Evolutionary conservation across 1,284 basidiomycete species (phyloP).

Genomic region (Tremellales sp.): DNA sequence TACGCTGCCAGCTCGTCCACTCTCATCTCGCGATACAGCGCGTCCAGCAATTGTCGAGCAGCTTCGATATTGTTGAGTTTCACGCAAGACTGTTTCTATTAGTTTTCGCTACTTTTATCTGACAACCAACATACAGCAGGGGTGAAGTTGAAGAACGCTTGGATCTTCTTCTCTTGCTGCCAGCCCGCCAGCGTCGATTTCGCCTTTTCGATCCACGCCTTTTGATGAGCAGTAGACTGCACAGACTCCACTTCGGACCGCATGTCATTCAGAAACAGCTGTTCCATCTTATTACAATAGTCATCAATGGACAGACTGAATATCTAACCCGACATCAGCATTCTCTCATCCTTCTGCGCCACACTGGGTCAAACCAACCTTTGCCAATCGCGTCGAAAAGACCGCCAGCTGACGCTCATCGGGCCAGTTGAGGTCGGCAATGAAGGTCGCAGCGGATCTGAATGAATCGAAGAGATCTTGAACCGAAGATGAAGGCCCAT

Average conservation of each 20-base stretch:
- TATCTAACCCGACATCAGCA: slow-evolving; percentile 47
- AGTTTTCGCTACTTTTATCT: slow-evolving; percentile 1
- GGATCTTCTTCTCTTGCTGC: slow-evolving; percentile 73
- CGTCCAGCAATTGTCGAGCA: slow-evolving; percentile 83
- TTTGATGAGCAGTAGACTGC: slow-evolving; percentile 59
- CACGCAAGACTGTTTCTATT: slow-evolving; percentile 68
- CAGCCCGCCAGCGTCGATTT: slow-evolving; percentile 65
- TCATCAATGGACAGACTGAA: slow-evolving; percentile 88
- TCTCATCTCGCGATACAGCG: slow-evolving; percentile 86
- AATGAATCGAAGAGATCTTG: slow-evolving; percentile 94
- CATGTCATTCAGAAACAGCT: slow-evolving; percentile 90
- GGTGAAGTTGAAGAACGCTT: slow-evolving; percentile 74
- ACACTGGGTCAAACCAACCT: slow-evolving; percentile 53
- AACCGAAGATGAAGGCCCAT: slow-evolving; percentile 91
- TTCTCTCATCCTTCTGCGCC: not conserved
- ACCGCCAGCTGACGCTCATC: slow-evolving; percentile 82
- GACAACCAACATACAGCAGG: slow-evolving; percentile 53
- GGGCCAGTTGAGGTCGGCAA: slow-evolving; percentile 87
- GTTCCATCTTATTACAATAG: slow-evolving; percentile 83
- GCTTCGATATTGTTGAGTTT: slow-evolving; percentile 98
- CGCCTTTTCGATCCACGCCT: slow-evolving; percentile 93
- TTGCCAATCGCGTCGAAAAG: slow-evolving; percentile 82
- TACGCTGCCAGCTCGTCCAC: slow-evolving; percentile 78
- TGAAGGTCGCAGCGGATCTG: slow-evolving; percentile 81
- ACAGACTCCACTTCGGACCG: slow-evolving; percentile 50